Evolutionary conservation across 148 eudicot genomes (phyloP).

Genomic region (Chenopodium album): DNA sequence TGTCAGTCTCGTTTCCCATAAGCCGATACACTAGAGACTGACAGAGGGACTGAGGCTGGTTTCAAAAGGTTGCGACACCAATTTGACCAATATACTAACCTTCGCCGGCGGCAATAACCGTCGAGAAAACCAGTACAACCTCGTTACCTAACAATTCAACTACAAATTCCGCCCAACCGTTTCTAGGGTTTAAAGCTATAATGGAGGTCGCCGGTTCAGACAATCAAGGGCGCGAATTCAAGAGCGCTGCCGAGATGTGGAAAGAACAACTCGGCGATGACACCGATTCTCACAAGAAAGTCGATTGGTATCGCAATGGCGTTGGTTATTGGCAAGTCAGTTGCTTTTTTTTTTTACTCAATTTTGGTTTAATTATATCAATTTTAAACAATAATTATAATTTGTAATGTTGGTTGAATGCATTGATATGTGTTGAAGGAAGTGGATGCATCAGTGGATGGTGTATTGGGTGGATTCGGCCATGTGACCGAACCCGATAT

Average conservation of each 20-base stretch:
- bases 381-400: not conserved
- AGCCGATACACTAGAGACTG: too few species aligned
- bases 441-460: slow-evolving; percentile 91
- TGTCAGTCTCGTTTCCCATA: too few species aligned
- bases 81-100: too few species aligned
- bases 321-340: slow-evolving; percentile 83
- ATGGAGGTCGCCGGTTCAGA: slow-evolving; percentile 77
- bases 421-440: slow-evolving; percentile 36
- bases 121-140: too few species aligned
- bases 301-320: slow-evolving; percentile 74
- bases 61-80: too few species aligned
- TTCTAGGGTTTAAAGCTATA: not conserved
- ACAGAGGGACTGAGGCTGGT: too few species aligned
- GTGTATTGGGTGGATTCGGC: slow-evolving; percentile 91
- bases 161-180: too few species aligned
- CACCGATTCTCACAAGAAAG: slow-evolving; percentile 45
- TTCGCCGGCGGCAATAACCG: too few species aligned
- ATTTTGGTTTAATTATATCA: not conserved
- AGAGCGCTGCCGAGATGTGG: slow-evolving; percentile 90
- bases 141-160: too few species aligned
- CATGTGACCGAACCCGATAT: slow-evolving; percentile 69
- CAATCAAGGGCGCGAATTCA: slow-evolving; percentile 67
- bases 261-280: slow-evolving; percentile 65
- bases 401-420: not conserved
- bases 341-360: not conserved